Base-by-base conservation (phyloP, 441 rosid species). In the Rhodomyrtus psidioides region DNA sequence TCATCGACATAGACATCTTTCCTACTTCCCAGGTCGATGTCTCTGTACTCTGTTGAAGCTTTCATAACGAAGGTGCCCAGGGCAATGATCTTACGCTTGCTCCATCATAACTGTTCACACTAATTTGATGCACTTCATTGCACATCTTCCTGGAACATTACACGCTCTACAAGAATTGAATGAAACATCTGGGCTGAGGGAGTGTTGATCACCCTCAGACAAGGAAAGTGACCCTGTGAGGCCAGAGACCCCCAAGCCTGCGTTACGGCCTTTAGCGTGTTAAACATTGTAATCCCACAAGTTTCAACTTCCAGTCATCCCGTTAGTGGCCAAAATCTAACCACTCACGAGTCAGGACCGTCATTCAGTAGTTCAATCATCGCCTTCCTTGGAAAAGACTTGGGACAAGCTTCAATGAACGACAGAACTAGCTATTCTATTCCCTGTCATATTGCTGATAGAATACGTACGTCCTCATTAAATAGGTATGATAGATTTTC, bases 391-490 rank as follows among this genome's bases (percentile, higher is more conserved):
- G 42, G 0, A 7, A 17, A 17, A 30, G 14, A 34, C 26, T 9
- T 9, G 9, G 4, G 24, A 34, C 44, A 65, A 65, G 0, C 26
- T 30, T 17, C 14, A 0, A 30, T 9, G 0, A 62, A 30, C 14
- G 2, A 4, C 16, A 17, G 10, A 60, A 60, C 1, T 28, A 16
- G 6, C 0, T 60, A 17, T 15, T 16, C 0, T 8, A 5, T 28
- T 60, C 12, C 21, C 44, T 0, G 1, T 17, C 2, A 9, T 17
- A 30, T 62, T 30, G 0, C 23, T 0, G 7, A 19, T 17, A 62
- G 7, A 62, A 9, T 17, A 17, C 2, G 1, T 1, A 9, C 51
- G 0, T 9, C 12, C 3, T 62, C 2, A 1, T 17, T 1, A 62
- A 0, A 62, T 17, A 8, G 4, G 0, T 9, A 19, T 4, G 46